Evolutionary conservation across 352 stramenopile species (phyloP), one percentile per base, ranked within the genome.

Genomic region (Globisporangium ultimum): DNA sequence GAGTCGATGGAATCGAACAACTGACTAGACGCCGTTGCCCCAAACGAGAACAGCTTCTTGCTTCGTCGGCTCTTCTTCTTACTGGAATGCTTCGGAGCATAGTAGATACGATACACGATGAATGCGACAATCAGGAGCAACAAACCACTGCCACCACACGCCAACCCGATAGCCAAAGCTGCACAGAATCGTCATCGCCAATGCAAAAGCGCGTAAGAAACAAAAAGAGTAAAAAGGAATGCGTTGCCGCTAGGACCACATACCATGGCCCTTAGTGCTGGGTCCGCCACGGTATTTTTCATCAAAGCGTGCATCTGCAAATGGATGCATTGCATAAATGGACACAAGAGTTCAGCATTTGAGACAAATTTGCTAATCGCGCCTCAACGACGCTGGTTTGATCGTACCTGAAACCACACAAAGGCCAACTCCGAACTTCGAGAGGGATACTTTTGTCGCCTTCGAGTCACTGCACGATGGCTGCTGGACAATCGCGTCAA

Each of bases 1-100:
- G 48, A 34, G 22, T 58, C 42, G 34, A 54, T 53, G 14, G 51
- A 57, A 17, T 57, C 20, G 38, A 57, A 57, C 36, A 57, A 66
- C 54, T 10, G 70, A 66, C 2, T 60, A 48, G 64, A 14, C 53
- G 64, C 45, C 52, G n/a, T n/a, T 41, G 68, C 14, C 42, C 58
- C 10, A 47, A 62, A 18, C 18, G 51, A 9, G 66, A 70, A 7
- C 14, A 51, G 40, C 55, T 63, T n/a, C 55, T 58, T 38, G 59
- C 56, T 5, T 46, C 59, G 50, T 65, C 47, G 50, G 61, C 36
- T 40, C 34, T 63, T 24, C 22, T 14, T n/a, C 10, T 22, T 22
- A 12, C 18, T n/a, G 12, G 40, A 24, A 1, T 48, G 12, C 18
- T 32, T 17, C 18, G 18, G 36, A 10, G 12, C 40, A 45, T 36